Conservation (phyloP, 495 filamentous ascomycete genomes). For the Glutinoglossum americanum region DNA sequence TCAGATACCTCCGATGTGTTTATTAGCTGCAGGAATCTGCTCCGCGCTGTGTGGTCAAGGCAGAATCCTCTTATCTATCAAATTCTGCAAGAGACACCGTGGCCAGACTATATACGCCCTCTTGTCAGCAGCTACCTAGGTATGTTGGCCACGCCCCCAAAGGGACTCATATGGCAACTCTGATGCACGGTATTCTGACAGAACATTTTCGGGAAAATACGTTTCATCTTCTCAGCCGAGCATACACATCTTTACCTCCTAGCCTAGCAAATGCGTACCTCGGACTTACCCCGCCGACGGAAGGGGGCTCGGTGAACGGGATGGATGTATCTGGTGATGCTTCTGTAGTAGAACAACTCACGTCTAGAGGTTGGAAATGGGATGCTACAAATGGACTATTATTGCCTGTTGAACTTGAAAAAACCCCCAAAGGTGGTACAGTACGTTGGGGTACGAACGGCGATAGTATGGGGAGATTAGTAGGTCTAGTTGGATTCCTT, state of each 20-base stretch:
- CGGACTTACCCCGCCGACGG: not conserved
- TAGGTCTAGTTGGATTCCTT: not conserved
- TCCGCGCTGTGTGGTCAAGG: conserved; percentile 29
- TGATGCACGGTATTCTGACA: not conserved
- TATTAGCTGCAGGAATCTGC: conserved; percentile 23
- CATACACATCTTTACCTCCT: conserved; percentile 1
- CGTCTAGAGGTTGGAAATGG: not conserved
- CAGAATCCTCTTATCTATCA: conserved; percentile 14
- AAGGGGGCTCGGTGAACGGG: not conserved
- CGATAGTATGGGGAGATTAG: not conserved
- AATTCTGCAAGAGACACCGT: conserved; percentile 24
- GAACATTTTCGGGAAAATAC: conserved; percentile 1
- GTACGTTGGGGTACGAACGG: not conserved
- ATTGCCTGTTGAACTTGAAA: not conserved
- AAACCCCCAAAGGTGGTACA: not conserved
- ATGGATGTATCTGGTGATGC: not conserved
- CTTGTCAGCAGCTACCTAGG: conserved; percentile 24
- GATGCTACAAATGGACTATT: not conserved
- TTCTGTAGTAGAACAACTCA: not conserved
- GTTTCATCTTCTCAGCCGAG: conserved; percentile 3
- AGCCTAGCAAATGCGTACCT: not conserved
- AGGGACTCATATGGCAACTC: not conserved
- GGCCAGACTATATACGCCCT: conserved; percentile 20
- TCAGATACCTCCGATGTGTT: conserved; percentile 21
- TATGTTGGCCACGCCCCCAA: conserved; percentile 10